Conservation (phyloP, 2,329 filamentous ascomycete genomes). For the Microcyclosporella mali region DNA sequence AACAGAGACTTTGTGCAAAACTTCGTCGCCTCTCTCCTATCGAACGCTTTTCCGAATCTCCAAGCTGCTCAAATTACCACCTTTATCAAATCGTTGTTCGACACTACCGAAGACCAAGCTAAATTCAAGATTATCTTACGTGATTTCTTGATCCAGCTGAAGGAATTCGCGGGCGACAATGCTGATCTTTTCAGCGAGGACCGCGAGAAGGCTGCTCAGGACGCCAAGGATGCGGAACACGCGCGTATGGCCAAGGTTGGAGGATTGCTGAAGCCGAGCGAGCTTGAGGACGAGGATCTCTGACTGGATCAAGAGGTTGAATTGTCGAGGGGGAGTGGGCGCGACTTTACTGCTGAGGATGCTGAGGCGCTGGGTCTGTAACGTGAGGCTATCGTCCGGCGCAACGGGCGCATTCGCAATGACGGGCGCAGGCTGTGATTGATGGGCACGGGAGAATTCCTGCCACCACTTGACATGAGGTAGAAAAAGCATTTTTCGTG, state of each 20-base stretch:
- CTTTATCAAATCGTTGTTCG: conserved; percentile 87
- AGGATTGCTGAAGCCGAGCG: conserved; percentile 92
- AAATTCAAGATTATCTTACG: conserved; percentile 94
- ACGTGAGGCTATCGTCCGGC: not conserved
- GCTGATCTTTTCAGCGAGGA: conserved; percentile 89
- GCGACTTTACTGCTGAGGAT: conserved; percentile 5
- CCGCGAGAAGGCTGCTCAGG: conserved; percentile 82
- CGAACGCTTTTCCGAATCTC: conserved; percentile 88
- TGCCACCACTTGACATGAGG: no score
- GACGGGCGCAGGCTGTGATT: no score
- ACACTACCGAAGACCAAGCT: conserved; percentile 78
- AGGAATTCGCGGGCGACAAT: conserved; percentile 95
- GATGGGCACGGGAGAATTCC: no score
- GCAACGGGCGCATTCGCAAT: no score
- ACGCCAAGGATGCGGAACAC: conserved; percentile 80
- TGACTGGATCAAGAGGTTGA: conserved; percentile 61
- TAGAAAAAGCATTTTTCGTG: no score
- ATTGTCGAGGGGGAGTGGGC: conserved; percentile 6
- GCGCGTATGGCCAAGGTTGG: conserved; percentile 92
- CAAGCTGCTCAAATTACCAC: conserved; percentile 73
- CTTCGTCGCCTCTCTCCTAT: conserved; percentile 77
- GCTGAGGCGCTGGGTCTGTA: conserved; percentile 7
- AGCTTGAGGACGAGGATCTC: conserved; percentile 75
- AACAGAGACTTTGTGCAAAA: conserved; percentile 88
- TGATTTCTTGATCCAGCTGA: conserved; percentile 94